Evolutionary conservation across 1,139 yeast species (phyloP).

Genomic region (Yamadazyma taylorii): DNA sequence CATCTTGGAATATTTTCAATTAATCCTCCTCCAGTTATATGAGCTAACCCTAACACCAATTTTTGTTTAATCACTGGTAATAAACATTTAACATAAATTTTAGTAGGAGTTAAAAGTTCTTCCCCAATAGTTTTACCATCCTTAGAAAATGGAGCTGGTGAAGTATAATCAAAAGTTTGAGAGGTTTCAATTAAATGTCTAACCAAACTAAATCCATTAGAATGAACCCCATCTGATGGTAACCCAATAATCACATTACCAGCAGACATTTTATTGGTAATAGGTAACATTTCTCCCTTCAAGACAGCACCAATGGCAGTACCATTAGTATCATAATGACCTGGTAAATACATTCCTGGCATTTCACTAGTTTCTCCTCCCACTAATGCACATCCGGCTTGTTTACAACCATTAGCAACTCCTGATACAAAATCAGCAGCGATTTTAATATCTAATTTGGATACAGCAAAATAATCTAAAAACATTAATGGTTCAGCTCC

Average conservation of each 20-base stretch:
- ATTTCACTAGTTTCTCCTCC: conserved; percentile 99
- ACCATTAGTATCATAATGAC: conserved; percentile 97
- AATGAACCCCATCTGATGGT: conserved; percentile 90
- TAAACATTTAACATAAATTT: conserved; percentile 90
- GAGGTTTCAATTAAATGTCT: conserved; percentile 86
- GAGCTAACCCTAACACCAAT: conserved; percentile 84
- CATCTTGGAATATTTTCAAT: conserved; percentile 97
- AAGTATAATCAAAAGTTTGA: conserved; percentile 65
- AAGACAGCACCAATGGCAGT: conserved; percentile 99
- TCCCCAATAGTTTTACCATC: conserved; percentile 75
- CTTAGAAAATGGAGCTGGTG: conserved; percentile 82
- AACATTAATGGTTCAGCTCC: conserved; percentile 98
- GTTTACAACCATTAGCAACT: conserved; percentile 94
- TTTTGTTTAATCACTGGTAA: conserved; percentile 70
- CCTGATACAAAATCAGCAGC: conserved; percentile 92
- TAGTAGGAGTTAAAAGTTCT: conserved; percentile 84
- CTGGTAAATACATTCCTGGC: conserved; percentile 98
- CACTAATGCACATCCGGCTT: conserved; percentile 95
- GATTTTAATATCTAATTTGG: conserved; percentile 77
- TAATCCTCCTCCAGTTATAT: conserved; percentile 97
- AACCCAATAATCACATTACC: conserved; percentile 88
- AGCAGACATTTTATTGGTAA: conserved; percentile 57
- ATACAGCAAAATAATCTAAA: conserved; percentile 95
- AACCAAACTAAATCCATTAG: conserved; percentile 95
- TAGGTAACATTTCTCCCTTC: conserved; percentile 74